Evolutionary conservation across 2,329 filamentous ascomycete genomes (phyloP).

Genomic region (Cytospora piceicola): DNA sequence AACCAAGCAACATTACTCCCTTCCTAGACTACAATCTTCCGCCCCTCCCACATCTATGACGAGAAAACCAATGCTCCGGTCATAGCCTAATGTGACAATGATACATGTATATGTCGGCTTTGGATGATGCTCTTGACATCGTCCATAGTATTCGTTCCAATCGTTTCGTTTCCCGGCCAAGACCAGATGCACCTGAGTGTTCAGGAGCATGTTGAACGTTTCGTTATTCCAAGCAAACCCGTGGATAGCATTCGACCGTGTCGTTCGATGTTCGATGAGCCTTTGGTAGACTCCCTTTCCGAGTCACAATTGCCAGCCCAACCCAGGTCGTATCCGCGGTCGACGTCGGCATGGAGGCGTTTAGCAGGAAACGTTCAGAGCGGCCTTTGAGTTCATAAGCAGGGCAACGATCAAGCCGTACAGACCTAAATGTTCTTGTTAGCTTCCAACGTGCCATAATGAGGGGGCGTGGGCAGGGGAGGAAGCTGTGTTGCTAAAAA

Average conservation of each 20-base stretch:
- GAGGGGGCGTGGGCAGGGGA: neutral
- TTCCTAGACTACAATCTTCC: slow-evolving; percentile 49
- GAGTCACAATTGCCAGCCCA: slow-evolving; percentile 12
- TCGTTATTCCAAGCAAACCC: slow-evolving; percentile 15
- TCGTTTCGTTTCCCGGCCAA: slow-evolving; percentile 18
- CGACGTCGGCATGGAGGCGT: slow-evolving; percentile 30
- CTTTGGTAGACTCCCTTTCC: slow-evolving; percentile 25
- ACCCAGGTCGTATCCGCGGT: slow-evolving; percentile 30
- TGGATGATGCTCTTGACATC: slow-evolving; percentile 20
- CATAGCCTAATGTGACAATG: slow-evolving; percentile 53
- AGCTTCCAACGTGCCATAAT: slow-evolving; percentile 8
- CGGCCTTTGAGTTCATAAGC: slow-evolving; percentile 97
- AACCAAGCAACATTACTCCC: slow-evolving; percentile 36
- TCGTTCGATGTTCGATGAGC: slow-evolving; percentile 32
- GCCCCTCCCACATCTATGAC: slow-evolving; percentile 52
- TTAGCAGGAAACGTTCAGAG: slow-evolving; percentile 66
- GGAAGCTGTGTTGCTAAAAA: slow-evolving; percentile 6
- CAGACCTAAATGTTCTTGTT: slow-evolving; percentile 67
- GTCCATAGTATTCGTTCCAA: slow-evolving; percentile 33
- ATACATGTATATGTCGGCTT: slow-evolving; percentile 50
- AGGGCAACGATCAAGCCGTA: slow-evolving; percentile 99
- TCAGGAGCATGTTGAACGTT: slow-evolving; percentile 7
- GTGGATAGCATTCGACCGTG: slow-evolving; percentile 36
- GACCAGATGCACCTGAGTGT: slow-evolving; percentile 24
- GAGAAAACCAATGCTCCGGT: slow-evolving; percentile 45